A percentile compares a stretch with the other conserved stretches of the same genome.
Evolutionary conservation across 345 rosid genomes (phyloP).

Genomic region (Brassica rapa): DNA sequence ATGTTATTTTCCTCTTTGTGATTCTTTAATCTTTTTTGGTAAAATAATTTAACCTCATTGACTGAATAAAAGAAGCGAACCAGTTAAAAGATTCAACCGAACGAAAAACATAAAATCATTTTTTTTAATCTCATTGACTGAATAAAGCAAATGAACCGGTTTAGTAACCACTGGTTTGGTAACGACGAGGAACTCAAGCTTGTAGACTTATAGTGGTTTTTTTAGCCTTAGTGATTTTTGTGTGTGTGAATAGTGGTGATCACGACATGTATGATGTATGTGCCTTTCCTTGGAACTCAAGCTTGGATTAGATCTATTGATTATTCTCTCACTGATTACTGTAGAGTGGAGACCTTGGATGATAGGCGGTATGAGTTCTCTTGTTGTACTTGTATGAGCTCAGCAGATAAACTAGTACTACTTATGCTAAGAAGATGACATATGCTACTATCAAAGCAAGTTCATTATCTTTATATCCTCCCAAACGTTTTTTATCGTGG

Average conservation of each 20-base stretch:
- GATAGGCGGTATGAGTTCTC: constrained; percentile 21
- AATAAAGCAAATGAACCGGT: not conserved
- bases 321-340: constrained; percentile 55
- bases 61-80: not conserved
- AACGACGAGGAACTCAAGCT: not conserved
- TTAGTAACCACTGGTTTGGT: not conserved
- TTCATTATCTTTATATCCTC: not conserved
- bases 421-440: constrained; percentile 54
- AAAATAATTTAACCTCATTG: not conserved
- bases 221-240: not conserved
- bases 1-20: no score
- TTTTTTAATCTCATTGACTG: not conserved
- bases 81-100: not conserved
- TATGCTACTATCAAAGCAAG: constrained; percentile 52
- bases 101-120: no score
- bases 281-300: constrained; percentile 56
- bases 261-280: constrained; percentile 42
- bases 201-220: not conserved
- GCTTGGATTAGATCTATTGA: constrained; percentile 62
- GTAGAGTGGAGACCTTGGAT: constrained; percentile 56
- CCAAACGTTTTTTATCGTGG: not conserved
- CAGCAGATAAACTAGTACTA: constrained; percentile 53
- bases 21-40: no score
- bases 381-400: constrained; percentile 5
- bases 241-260: constrained; percentile 51